Base-by-base conservation (phyloP, 306 rosid genomes). In the Dryas alaskensis region DNA sequence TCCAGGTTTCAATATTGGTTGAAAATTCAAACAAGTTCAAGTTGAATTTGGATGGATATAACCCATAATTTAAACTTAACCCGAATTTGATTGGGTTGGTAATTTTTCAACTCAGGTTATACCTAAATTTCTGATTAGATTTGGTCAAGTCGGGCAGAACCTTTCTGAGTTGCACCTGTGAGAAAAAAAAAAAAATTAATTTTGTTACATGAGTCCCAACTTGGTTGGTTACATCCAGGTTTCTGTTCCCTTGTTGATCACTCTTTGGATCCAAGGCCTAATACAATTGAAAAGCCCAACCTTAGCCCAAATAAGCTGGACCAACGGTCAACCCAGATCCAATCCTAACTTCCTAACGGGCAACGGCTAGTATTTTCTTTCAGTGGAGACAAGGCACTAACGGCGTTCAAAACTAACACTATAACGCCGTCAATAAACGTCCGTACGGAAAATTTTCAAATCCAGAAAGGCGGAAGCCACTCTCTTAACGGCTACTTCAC, bases 401-500 rank as follows among this genome's bases (percentile, higher is more conserved):
- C 79, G 73, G 42, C 83, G 63, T 80, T 39, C 22, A 54, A 12
- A 13, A 22, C 16, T 4, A 55, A 42, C 37, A 44, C 1, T 40
- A 55, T 47, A 8, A 59, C 73, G 70, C 67, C 85, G 80, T 74
- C 73, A 48, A 10, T 27, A 69, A 42, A 46, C 37, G 55, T 25
- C 27, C 22, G 22, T 48, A 10, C 12, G 4, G 43, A 17, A 1
- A 45, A 73, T 57, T 58, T 81, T 75, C 60, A 83, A 67, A 83
- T 73, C 52, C 72, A 67, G 43, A 67, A 72, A 63, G 25, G 45
- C 25, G 6, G 48, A 67, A 50, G 14, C 42, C 60, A 48, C 42
- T 40, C 62, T 60, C 68, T 43, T 52, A 81, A 86, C 87, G 84
- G 87, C 86, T 85, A 69, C 73, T 71, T 82, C 40, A 76, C 63